Conservation (phyloP, 345 rosid genomes). For the Eucalyptus paniculata region DNA sequence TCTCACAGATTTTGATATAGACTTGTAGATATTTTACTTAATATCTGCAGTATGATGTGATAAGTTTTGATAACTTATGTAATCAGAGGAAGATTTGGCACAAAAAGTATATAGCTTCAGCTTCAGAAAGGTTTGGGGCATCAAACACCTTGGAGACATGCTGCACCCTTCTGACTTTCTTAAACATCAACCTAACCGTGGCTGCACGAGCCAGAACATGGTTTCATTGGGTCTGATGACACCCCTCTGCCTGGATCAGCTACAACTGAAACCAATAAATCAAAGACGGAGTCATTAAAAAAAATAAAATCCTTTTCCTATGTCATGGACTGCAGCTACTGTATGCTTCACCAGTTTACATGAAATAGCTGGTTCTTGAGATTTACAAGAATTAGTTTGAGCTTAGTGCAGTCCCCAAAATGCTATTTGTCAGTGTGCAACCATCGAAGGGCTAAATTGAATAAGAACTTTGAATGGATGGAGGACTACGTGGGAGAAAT, state of each 20-base stretch:
- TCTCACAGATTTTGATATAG: background rate
- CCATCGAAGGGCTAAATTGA: too few relatives aligned
- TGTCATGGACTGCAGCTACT: too few relatives aligned
- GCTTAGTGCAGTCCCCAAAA: too few relatives aligned
- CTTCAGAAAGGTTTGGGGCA: background rate
- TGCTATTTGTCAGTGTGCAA: too few relatives aligned
- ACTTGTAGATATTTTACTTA: background rate
- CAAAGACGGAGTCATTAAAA: background rate
- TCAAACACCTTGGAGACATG: background rate
- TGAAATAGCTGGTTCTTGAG: too few relatives aligned
- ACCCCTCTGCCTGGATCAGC: background rate
- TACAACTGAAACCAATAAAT: background rate
- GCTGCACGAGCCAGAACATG: background rate
- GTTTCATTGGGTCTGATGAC: background rate
- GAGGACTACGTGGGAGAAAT: too few relatives aligned
- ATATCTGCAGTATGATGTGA: background rate
- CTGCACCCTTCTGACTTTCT: background rate
- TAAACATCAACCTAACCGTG: background rate
- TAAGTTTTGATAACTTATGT: background rate
- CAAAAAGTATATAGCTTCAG: constrained; percentile 26
- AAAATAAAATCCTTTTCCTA: too few relatives aligned
- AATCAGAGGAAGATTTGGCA: background rate
- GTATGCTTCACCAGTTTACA: too few relatives aligned
- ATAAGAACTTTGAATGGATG: too few relatives aligned
- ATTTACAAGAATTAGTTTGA: too few relatives aligned